Evolutionary conservation across 352 stramenopile genomes (phyloP), one percentile per base, ranked within the genome.

Genomic region (Phytophthora pini): DNA sequence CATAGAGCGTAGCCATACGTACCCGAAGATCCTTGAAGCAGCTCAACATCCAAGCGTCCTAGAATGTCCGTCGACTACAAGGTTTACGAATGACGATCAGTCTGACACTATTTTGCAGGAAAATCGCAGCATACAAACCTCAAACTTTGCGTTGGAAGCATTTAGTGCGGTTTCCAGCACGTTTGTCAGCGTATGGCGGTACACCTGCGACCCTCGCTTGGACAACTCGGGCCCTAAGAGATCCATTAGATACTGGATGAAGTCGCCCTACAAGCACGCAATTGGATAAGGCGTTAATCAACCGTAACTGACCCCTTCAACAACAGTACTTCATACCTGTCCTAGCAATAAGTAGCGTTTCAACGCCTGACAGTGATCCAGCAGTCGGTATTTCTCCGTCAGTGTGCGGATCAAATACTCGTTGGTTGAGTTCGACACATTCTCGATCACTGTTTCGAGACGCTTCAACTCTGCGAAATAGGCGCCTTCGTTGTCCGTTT

Each of bases 311-410:
- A 20, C 20, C 2, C 7, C 46, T n/a, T 10, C 31, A n/a, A 41
- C 24, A 31, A 29, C 13, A 11, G 11, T 29, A 54, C 20, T 49
- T 2, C 31, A 44, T 68, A 84, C 88, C 84, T 99, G 97, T n/a
- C 97, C 97, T n/a, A 99, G 83, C 29, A 99, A 84, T 32, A 99
- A 76, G 65, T 99, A 99, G 46, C 96, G 88, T 73, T 99, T 98
- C n/a, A 99, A 75, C 20, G 96, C 97, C 40, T 89, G 84, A 15
- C 98, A 95, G 73, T 99, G 98, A 39, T 97, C 70, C 49, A 98
- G 73, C 11, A 99, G 76, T 53, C 97, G 74, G 68, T 98, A 98
- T 68, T 98, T 90, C 12, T 98, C 82, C 13, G 98, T 86, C 50
- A 98, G 80, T 10, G 90, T 87, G 7, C 97, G 81, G 51, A 99